Base-by-base conservation (phyloP, 1,284 basidiomycete species). In the Malassezia cuniculi region DNA sequence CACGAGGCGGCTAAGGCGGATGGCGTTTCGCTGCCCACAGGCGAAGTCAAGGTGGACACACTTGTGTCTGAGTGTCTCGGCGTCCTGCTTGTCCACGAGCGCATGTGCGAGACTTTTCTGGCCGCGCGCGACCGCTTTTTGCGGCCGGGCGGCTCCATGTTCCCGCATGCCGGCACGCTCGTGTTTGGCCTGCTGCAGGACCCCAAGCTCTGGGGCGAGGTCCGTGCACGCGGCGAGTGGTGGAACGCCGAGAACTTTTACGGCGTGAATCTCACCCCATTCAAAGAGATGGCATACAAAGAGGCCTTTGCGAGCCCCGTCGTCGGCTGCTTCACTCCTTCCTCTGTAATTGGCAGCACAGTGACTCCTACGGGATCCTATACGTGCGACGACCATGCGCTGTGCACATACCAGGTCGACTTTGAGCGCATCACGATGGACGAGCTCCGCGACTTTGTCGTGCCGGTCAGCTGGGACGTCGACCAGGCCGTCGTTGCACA, bases 31-130 rank as follows among this genome's bases (percentile, higher is more conserved):
- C 52, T 6, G 55, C 53, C 4, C 31, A 44, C 19, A 32, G 60
- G 17, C 61, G n/a, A n/a, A n/a, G n/a, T n/a, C n/a, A n/a, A 70
- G 50, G 71, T 73, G 17, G 72, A 74, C 46, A 73, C 72, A 19
- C 71, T 74, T 34, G 67, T 74, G n/a, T 72, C 71, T 3, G 72
- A 74, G 50, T 72, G 72, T 18, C 69, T 74, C 9, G 72, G 72
- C 4, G 71, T 73, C 11, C 45, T 74, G 57, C 54, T 74, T 18
- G 60, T 73, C 9, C 72, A 74, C 44, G 72, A 74, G 49, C 56
- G 72, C 14, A 74, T 74, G 72, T 71, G 71, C 48, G 72, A 74
- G 48, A 69, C 69, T 3, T 73, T 71, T 43, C 48, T 74, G 7
- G 59, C 71, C 16, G 71, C 72, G 3, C 45, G 72, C 36, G 71